These are phyloP conservation scores for Saturnispora gosingensis DNA, from an alignment of 805 yeast genomes.

Conservation along the genomic window DNA sequence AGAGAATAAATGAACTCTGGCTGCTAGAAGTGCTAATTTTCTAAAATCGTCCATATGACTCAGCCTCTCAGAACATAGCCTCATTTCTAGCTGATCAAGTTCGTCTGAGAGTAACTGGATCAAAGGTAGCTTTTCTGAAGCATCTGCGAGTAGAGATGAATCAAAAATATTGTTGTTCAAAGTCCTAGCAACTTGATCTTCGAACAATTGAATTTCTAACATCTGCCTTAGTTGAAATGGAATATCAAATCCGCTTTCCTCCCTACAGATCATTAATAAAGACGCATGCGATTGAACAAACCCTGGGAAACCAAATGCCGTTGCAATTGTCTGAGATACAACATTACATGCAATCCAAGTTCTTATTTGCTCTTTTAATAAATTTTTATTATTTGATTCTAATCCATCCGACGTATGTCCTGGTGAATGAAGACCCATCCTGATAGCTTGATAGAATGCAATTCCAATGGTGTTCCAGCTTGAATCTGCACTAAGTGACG, in stretches of 20 bases:
- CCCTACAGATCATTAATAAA: slow-evolving; percentile 43
- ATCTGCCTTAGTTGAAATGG: slow-evolving; percentile 61
- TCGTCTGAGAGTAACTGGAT: slow-evolving; percentile 62
- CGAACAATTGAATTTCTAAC: slow-evolving; percentile 78
- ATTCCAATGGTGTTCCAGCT: slow-evolving; percentile 93
- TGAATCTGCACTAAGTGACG: slow-evolving; percentile 90
- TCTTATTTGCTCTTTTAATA: slow-evolving; percentile 66
- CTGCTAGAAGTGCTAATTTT: slow-evolving; percentile 55
- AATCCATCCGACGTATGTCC: slow-evolving; percentile 46
- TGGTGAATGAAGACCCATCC: slow-evolving; percentile 85
- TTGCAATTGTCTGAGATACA: slow-evolving; percentile 82
- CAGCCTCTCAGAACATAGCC: slow-evolving; percentile 29
- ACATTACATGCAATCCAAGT: slow-evolving; percentile 95
- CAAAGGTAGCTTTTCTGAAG: slow-evolving; percentile 66
- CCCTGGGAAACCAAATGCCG: slow-evolving; percentile 91
- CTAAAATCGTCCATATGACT: slow-evolving; percentile 57
- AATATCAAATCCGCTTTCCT: slow-evolving; percentile 35
- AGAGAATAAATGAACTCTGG: slow-evolving; percentile 74
- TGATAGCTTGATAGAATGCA: slow-evolving; percentile 84
- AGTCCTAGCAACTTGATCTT: slow-evolving; percentile 73
- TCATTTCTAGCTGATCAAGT: slow-evolving; percentile 65
- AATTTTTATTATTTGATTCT: slow-evolving; percentile 34
- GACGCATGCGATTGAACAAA: slow-evolving; percentile 78
- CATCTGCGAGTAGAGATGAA: slow-evolving; percentile 53
- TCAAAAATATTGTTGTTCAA: slow-evolving; percentile 63